These are phyloP conservation scores for Aureobasidium sp. DNA, from an alignment of 2,329 filamentous ascomycete species.

Conservation along the genomic window DNA sequence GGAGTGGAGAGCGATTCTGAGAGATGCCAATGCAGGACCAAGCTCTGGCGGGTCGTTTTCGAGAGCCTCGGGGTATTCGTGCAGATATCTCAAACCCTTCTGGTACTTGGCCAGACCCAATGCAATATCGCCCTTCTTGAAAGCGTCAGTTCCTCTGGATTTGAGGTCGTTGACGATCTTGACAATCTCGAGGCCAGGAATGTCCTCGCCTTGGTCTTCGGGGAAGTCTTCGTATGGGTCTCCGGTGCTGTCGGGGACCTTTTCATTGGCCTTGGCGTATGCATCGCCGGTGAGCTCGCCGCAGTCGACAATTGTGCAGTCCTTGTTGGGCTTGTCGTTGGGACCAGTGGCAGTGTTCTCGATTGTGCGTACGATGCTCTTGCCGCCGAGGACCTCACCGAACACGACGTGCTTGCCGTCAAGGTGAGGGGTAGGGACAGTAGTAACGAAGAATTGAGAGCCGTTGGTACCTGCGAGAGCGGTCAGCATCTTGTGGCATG, in stretches of 20 bases:
- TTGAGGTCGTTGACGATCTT: constrained; percentile 81
- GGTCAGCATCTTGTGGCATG: neutral
- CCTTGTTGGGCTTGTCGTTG: constrained; percentile 69
- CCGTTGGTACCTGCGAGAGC: constrained; percentile 72
- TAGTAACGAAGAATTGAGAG: constrained; percentile 97
- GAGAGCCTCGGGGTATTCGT: constrained; percentile 66
- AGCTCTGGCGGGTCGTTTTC: constrained; percentile 66
- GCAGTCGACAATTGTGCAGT: constrained; percentile 71
- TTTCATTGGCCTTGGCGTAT: constrained; percentile 59
- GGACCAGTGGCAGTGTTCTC: constrained; percentile 72
- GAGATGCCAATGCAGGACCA: constrained; percentile 58
- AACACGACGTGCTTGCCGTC: constrained; percentile 98
- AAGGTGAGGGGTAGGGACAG: constrained; percentile 86
- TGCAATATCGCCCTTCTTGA: constrained; percentile 67
- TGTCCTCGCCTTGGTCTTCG: constrained; percentile 66
- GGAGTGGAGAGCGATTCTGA: constrained; percentile 80
- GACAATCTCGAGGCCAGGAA: constrained; percentile 62
- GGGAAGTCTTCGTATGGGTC: constrained; percentile 95
- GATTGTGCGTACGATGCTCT: constrained; percentile 81
- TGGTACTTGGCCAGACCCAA: constrained; percentile 85
- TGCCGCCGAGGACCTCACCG: constrained; percentile 86
- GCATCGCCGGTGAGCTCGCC: constrained; percentile 73
- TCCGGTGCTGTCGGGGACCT: constrained; percentile 69
- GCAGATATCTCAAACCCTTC: constrained; percentile 83
- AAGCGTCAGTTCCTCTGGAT: constrained; percentile 84